Evolutionary conservation across 108 stramenopile species (phyloP).

Genomic region (Conticribra weissflogii): DNA sequence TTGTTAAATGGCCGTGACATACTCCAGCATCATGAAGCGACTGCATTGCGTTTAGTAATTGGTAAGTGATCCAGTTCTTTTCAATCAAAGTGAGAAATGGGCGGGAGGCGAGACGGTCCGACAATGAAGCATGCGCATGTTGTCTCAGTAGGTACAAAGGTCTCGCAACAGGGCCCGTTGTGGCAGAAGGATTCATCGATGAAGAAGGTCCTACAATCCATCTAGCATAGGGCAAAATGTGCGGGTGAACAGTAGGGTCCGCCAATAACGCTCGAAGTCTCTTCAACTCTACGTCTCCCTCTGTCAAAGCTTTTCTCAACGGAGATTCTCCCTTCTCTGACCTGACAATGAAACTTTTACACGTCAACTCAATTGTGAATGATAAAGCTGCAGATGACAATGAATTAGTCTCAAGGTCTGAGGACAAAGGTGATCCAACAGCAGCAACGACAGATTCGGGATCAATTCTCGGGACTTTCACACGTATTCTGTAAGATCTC

Average conservation of each 20-base stretch:
- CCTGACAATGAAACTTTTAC: conserved; percentile 47
- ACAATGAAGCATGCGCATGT: conserved; percentile 86
- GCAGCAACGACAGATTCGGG: conserved; percentile 19
- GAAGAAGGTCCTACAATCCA: conserved; percentile 39
- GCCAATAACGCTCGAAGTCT: conserved; percentile 41
- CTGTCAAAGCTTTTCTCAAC: conserved; percentile 19
- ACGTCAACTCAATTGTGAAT: conserved; percentile 36
- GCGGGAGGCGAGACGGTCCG: conserved; percentile 89
- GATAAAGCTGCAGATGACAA: conserved; percentile 9
- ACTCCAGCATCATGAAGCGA: conserved; percentile 80
- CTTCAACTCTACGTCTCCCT: conserved; percentile 51
- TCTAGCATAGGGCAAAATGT: conserved; percentile 41
- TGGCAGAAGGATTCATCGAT: conserved; percentile 1
- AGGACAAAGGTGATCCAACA: conserved; percentile 25
- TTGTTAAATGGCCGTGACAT: conserved; percentile 94
- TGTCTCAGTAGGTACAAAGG: conserved; percentile 86
- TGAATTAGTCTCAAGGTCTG: neutral
- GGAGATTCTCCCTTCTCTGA: conserved; percentile 31
- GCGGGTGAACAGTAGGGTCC: conserved; percentile 40
- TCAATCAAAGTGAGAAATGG: conserved; percentile 94
- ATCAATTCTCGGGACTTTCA: conserved; percentile 48
- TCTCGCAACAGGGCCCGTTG: conserved; percentile 15
- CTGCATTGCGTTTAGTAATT: conserved; percentile 86
- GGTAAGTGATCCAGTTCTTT: conserved; percentile 93
- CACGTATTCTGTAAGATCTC: conserved; percentile 69